Evolutionary conservation across 257 asterid genomes (phyloP).

Genomic region (Leonotis leonurus): DNA sequence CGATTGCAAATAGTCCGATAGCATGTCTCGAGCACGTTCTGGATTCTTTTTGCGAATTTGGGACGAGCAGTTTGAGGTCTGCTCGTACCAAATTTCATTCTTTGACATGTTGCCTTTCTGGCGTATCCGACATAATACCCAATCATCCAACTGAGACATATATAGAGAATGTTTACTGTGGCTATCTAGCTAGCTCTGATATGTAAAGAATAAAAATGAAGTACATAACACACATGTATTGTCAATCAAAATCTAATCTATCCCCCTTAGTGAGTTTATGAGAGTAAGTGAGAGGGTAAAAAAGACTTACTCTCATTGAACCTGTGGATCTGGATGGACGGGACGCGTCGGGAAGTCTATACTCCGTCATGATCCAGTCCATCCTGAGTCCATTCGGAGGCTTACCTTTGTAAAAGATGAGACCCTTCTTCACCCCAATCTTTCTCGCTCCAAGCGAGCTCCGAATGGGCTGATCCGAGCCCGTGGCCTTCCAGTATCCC

Average conservation of each 20-base stretch:
- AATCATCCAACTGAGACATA: constrained; percentile 47
- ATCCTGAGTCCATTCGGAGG: constrained; percentile 46
- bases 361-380: constrained; percentile 64
- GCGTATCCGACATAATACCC: constrained; percentile 58
- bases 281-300: not conserved
- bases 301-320: constrained; percentile 55
- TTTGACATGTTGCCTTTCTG: constrained; percentile 79
- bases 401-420: constrained; percentile 55
- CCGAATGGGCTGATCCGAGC: constrained; percentile 42
- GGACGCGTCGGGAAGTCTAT: constrained; percentile 36
- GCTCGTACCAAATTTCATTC: constrained; percentile 21
- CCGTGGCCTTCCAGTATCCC: constrained; percentile 71
- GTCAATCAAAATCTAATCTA: not conserved
- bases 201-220: not conserved
- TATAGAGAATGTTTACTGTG: not conserved
- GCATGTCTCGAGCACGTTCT: constrained; percentile 15
- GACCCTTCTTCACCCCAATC: constrained; percentile 51
- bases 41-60: constrained; percentile 17
- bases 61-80: not conserved
- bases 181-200: not conserved
- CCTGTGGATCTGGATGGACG: constrained; percentile 36
- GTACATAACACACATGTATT: too few relatives aligned
- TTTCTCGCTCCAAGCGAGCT: constrained; percentile 33
- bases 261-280: not conserved
- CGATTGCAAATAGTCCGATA: constrained; percentile 34